Evolutionary conservation across 169 alveolate species (phyloP).

Genomic region (Sarcocystis neurona): DNA sequence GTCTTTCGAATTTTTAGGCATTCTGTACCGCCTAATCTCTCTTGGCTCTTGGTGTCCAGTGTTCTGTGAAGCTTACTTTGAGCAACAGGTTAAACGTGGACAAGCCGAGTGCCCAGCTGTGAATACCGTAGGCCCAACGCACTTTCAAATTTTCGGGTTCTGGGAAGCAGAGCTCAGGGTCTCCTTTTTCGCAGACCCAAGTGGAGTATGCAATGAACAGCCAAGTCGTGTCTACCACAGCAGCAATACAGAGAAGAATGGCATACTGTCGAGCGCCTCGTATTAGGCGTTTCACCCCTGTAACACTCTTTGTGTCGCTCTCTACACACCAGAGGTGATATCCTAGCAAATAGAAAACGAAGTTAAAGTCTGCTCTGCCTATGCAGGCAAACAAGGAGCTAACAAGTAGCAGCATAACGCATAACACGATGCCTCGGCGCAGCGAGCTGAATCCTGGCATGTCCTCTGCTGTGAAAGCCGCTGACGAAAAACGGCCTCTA

Average conservation of each 20-base stretch:
- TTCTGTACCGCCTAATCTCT: neutral
- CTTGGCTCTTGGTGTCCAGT: neutral
- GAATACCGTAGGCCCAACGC: slow-evolving; percentile 50
- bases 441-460: slow-evolving; percentile 10
- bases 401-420: slow-evolving; percentile 26
- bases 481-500: neutral
- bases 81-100: slow-evolving; percentile 53
- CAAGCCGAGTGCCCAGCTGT: slow-evolving; percentile 42
- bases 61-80: slow-evolving; percentile 19
- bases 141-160: slow-evolving; percentile 40
- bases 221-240: slow-evolving; percentile 39
- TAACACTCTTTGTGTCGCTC: slow-evolving; percentile 17
- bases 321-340: slow-evolving; percentile 62
- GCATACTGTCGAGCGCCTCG: slow-evolving; percentile 48
- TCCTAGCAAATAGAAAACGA: slow-evolving; percentile 45
- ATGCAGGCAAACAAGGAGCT: slow-evolving; percentile 43
- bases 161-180: slow-evolving; percentile 48
- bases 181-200: slow-evolving; percentile 47
- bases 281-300: slow-evolving; percentile 32
- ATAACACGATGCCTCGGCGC: slow-evolving; percentile 33
- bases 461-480: neutral
- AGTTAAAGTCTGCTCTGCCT: slow-evolving; percentile 53
- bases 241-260: slow-evolving; percentile 25
- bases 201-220: slow-evolving; percentile 51
- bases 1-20: neutral